Conservation (phyloP, 2,329 filamentous ascomycete genomes). For the Alternaria sp. region DNA sequence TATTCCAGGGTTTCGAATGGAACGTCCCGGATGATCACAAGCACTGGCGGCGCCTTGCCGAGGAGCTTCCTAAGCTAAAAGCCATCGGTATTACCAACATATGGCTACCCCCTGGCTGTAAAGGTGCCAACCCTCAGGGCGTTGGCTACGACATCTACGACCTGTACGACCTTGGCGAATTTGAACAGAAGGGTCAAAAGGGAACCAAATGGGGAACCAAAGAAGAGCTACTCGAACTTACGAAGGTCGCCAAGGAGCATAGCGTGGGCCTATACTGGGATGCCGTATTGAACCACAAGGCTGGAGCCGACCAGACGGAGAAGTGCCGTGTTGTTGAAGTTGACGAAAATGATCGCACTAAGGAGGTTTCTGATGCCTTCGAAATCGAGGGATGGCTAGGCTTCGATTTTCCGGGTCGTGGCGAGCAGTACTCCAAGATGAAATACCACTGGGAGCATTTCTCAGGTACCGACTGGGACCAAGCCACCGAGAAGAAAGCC, state of each 20-base stretch:
- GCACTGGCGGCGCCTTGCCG: slow-evolving; percentile 66
- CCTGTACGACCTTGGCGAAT: slow-evolving; percentile 73
- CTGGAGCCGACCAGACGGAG: slow-evolving; percentile 70
- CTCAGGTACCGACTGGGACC: slow-evolving; percentile 71
- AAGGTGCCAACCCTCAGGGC: slow-evolving; percentile 65
- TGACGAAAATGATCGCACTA: slow-evolving; percentile 63
- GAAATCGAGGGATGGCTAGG: slow-evolving; percentile 73
- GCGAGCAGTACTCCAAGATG: slow-evolving; percentile 63
- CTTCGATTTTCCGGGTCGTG: slow-evolving; percentile 69
- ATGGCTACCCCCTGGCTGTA: slow-evolving; percentile 76
- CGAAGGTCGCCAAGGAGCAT: slow-evolving; percentile 57
- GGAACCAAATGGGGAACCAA: slow-evolving; percentile 73
- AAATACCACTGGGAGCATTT: slow-evolving; percentile 74
- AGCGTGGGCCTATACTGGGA: slow-evolving; percentile 70
- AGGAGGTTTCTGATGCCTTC: slow-evolving; percentile 60
- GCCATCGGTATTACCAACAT: slow-evolving; percentile 60
- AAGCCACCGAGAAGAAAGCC: slow-evolving; percentile 61
- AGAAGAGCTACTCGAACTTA: slow-evolving; percentile 64
- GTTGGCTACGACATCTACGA: slow-evolving; percentile 71
- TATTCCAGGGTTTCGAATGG: slow-evolving; percentile 78
- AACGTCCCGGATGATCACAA: slow-evolving; percentile 65
- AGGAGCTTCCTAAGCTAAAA: slow-evolving; percentile 61
- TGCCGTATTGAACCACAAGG: slow-evolving; percentile 75
- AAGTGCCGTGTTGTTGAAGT: slow-evolving; percentile 69
- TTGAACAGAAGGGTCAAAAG: slow-evolving; percentile 69